Conservation (phyloP, 495 filamentous ascomycete species). For the Xylaria venustula region DNA sequence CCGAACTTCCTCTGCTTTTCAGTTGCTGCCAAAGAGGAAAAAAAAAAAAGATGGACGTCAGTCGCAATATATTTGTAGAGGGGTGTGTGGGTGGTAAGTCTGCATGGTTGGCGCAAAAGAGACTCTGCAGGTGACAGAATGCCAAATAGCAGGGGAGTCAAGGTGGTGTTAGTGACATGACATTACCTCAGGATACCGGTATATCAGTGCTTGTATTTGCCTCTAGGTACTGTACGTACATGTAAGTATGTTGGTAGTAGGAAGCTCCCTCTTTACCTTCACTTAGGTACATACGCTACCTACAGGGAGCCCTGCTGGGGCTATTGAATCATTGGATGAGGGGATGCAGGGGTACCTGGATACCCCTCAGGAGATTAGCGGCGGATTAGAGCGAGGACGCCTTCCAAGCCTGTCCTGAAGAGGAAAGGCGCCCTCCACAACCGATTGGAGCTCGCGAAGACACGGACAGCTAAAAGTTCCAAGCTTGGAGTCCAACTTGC, state of each 20-base stretch:
- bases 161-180: constrained; percentile 2
- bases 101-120: constrained; percentile 7
- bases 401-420: constrained; percentile 6
- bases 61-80: constrained; percentile 15
- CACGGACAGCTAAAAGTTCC: constrained; percentile 8
- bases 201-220: too few relatives aligned
- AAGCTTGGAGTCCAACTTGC: not conserved
- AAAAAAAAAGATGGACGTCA: constrained; percentile 14
- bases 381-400: not conserved
- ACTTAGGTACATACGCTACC: not conserved
- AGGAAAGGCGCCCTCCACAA: not conserved
- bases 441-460: constrained; percentile 8
- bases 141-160: constrained; percentile 2
- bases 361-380: constrained; percentile 4
- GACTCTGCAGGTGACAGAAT: constrained; percentile 9
- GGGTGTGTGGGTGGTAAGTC: constrained; percentile 4
- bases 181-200: too few relatives aligned
- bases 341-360: not conserved
- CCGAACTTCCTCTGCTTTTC: not conserved
- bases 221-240: too few relatives aligned
- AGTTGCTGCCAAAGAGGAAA: not conserved
- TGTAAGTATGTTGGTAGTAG: too few relatives aligned
- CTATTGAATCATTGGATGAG: not conserved
- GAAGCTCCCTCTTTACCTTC: too few relatives aligned
- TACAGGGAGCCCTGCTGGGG: not conserved